Evolutionary conservation across 2,329 filamentous ascomycete genomes (phyloP).

Genomic region (Exophiala alcalophila): DNA sequence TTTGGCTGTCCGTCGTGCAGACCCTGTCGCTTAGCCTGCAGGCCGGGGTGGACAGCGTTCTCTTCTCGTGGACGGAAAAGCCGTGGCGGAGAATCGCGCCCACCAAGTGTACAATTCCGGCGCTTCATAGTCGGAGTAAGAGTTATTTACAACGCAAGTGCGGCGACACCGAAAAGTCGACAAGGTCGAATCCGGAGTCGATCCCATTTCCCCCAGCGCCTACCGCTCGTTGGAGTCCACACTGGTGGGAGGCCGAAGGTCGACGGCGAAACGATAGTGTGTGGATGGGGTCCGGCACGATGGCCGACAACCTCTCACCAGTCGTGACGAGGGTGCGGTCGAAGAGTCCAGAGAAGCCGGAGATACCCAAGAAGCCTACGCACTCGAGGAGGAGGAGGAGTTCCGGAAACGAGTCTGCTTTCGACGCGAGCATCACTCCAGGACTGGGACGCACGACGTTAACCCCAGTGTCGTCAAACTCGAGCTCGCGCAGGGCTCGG

Average conservation of each 20-base stretch:
- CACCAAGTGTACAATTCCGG: conserved; percentile 16
- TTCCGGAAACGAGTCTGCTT: too few relatives aligned
- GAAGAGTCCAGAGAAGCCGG: conserved; percentile 17
- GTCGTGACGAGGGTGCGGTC: conserved; percentile 15
- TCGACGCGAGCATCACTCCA: too few relatives aligned
- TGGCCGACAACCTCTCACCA: conserved; percentile 8
- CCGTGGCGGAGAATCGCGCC: conserved; percentile 54
- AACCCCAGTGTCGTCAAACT: conserved; percentile 7
- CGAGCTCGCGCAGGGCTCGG: not conserved
- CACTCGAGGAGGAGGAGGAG: conserved; percentile 14
- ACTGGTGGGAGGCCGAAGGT: conserved; percentile 31
- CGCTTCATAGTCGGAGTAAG: conserved; percentile 4
- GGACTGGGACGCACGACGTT: too few relatives aligned
- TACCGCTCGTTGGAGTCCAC: not conserved
- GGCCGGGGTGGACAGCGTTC: conserved; percentile 63
- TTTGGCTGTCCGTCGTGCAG: conserved; percentile 54
- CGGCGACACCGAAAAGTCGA: not conserved
- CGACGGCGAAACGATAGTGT: conserved; percentile 28
- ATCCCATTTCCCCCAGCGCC: not conserved
- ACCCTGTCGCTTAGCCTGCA: conserved; percentile 62
- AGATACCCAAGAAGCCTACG: not conserved
- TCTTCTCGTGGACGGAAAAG: conserved; percentile 68
- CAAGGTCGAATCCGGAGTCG: not conserved
- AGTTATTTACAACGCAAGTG: conserved; percentile 3
- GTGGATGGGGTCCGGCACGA: conserved; percentile 26